These are phyloP conservation scores for Pseudonitzschia delicatissima DNA, from an alignment of 108 stramenopile genomes.

Conservation along the genomic window DNA sequence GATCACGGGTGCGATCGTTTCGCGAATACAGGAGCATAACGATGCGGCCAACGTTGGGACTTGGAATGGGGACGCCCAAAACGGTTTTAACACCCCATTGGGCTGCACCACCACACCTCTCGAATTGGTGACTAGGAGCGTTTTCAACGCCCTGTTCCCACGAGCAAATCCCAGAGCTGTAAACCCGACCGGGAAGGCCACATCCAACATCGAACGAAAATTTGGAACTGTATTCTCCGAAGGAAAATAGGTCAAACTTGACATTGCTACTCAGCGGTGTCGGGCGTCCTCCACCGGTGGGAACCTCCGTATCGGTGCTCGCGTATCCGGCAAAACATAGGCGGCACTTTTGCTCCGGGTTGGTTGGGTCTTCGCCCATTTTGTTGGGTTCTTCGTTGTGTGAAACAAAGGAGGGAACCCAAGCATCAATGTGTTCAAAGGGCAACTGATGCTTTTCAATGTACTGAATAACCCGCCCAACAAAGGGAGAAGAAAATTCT, in stretches of 20 bases:
- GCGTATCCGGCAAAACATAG: slow-evolving; percentile 79
- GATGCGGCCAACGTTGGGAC: slow-evolving; percentile 81
- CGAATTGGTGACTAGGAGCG: slow-evolving; percentile 69
- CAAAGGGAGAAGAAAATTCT: slow-evolving; percentile 65
- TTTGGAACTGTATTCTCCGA: slow-evolving; percentile 85
- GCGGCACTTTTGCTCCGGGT: slow-evolving; percentile 37
- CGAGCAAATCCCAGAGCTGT: slow-evolving; percentile 48
- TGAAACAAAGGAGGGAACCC: slow-evolving; percentile 74
- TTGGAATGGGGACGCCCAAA: slow-evolving; percentile 75
- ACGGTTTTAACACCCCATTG: slow-evolving; percentile 90
- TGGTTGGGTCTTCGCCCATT: neutral
- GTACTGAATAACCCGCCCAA: slow-evolving; percentile 62
- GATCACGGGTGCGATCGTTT: slow-evolving; percentile 63
- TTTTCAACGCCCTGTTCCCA: slow-evolving; percentile 81
- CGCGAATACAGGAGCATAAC: slow-evolving; percentile 80
- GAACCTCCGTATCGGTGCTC: slow-evolving; percentile 48
- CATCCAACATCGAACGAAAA: slow-evolving; percentile 85
- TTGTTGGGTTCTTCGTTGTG: slow-evolving; percentile 2
- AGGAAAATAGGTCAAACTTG: slow-evolving; percentile 63
- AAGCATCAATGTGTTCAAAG: slow-evolving; percentile 86
- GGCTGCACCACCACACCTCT: slow-evolving; percentile 78
- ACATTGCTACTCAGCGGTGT: slow-evolving; percentile 37
- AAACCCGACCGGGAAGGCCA: slow-evolving; percentile 83
- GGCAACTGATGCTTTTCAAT: slow-evolving; percentile 67
- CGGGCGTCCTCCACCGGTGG: slow-evolving; percentile 23